A percentile compares a stretch with the other conserved stretches of the same genome.
Conservation (phyloP, 1,284 basidiomycete species). For the Psilocybe mexicana region DNA sequence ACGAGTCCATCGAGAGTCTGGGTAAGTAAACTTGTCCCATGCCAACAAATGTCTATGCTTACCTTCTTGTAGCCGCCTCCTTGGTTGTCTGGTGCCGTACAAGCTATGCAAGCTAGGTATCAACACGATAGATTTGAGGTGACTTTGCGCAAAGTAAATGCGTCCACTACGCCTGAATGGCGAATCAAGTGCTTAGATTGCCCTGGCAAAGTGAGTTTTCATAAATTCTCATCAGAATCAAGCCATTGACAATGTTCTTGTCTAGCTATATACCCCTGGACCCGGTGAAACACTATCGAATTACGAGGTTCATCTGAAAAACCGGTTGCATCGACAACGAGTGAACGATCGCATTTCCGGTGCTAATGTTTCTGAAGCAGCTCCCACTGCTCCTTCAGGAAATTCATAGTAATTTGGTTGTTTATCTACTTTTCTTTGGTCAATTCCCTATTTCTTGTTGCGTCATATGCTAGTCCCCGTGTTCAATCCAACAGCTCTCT, state of each 20-base stretch:
- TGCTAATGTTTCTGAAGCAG: conserved; percentile 2
- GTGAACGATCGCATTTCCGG: conserved; percentile 43
- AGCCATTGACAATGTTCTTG: conserved; percentile 17
- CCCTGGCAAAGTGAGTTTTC: conserved; percentile 75
- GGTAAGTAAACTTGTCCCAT: conserved; percentile 11
- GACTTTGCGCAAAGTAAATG: conserved; percentile 59
- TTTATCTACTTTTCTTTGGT: not conserved
- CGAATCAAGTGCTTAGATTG: conserved; percentile 94
- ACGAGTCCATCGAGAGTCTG: conserved; percentile 28
- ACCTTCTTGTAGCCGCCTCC: conserved; percentile 48
- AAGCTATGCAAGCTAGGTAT: conserved; percentile 70
- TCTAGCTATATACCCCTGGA: conserved; percentile 88
- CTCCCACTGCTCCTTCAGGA: not conserved
- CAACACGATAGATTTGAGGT: conserved; percentile 84
- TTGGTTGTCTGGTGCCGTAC: conserved; percentile 71
- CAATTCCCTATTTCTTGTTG: conserved; percentile 8
- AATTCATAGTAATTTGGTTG: conserved; percentile 3
- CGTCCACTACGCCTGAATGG: conserved; percentile 72
- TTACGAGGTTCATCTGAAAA: conserved; percentile 88
- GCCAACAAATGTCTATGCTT: not conserved
- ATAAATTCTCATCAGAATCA: not conserved
- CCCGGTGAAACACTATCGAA: conserved; percentile 88
- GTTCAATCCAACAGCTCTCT: not conserved
- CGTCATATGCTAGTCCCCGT: not conserved
- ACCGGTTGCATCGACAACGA: conserved; percentile 48